Evolutionary conservation across 495 filamentous ascomycete species (phyloP).

Genomic region (Aspergillus steynii): DNA sequence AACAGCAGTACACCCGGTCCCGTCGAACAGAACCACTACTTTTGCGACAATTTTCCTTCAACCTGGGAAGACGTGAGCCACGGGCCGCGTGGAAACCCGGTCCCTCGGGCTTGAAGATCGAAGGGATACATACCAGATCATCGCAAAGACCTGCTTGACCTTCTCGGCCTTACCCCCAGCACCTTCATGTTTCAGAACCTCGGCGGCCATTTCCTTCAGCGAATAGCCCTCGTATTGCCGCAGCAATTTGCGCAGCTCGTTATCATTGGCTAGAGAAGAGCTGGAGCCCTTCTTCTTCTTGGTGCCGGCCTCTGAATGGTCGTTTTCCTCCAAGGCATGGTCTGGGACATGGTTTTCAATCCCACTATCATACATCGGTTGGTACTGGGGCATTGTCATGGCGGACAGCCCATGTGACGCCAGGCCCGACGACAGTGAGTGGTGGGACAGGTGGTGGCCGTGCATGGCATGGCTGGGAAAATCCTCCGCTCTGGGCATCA

Average conservation of each 20-base stretch:
- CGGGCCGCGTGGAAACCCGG: neutral
- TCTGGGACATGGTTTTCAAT: conserved; percentile 67
- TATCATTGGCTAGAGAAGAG: conserved; percentile 82
- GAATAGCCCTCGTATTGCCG: conserved; percentile 69
- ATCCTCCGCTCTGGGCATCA: conserved; percentile 46
- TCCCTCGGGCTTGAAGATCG: neutral
- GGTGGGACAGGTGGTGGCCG: conserved; percentile 41
- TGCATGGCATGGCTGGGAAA: conserved; percentile 53
- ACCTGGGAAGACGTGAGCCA: conserved; percentile 54
- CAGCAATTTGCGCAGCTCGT: conserved; percentile 85
- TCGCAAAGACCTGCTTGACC: conserved; percentile 94
- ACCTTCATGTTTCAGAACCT: conserved; percentile 71
- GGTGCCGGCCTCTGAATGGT: conserved; percentile 60
- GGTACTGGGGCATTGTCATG: conserved; percentile 55
- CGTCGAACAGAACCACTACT: conserved; percentile 84
- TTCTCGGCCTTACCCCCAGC: conserved; percentile 80
- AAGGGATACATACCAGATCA: conserved; percentile 81
- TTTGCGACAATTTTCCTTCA: conserved; percentile 76
- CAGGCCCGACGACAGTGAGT: conserved; percentile 38
- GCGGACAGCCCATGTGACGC: conserved; percentile 27
- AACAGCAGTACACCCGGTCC: conserved; percentile 89
- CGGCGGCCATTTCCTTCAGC: conserved; percentile 79
- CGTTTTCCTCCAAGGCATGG: conserved; percentile 60
- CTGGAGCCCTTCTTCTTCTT: conserved; percentile 67
- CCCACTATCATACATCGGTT: conserved; percentile 60